Evolutionary conservation across 2,329 filamentous ascomycete genomes (phyloP).

Genomic region (Incumbomyces lentus): DNA sequence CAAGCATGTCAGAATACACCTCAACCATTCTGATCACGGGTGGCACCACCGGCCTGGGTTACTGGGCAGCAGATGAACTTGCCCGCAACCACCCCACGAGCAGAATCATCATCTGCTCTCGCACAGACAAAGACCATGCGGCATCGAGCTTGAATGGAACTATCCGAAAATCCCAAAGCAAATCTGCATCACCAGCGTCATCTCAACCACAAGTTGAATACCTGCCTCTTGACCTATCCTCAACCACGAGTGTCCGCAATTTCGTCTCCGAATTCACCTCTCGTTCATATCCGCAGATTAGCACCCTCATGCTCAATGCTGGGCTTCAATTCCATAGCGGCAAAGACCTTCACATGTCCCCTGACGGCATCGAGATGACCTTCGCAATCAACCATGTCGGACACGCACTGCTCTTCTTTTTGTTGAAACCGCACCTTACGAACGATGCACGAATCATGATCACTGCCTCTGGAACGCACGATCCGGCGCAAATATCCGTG

Average conservation of each 20-base stretch:
- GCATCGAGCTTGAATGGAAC: constrained; percentile 35
- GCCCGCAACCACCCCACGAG: constrained; percentile 32
- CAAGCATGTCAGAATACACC: constrained; percentile 13
- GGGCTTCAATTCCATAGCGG: constrained; percentile 34
- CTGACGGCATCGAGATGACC: constrained; percentile 37
- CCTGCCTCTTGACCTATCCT: constrained; percentile 36
- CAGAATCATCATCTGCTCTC: constrained; percentile 35
- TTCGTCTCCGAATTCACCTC: constrained; percentile 31
- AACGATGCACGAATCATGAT: constrained; percentile 35
- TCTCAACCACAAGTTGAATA: constrained; percentile 33
- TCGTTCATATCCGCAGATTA: constrained; percentile 32
- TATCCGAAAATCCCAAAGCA: constrained; percentile 14
- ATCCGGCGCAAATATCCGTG: constrained; percentile 34
- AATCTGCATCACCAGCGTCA: neutral
- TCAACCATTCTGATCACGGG: constrained; percentile 34
- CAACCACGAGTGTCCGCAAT: constrained; percentile 29
- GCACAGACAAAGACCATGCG: constrained; percentile 33
- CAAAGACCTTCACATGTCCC: constrained; percentile 24
- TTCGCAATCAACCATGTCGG: constrained; percentile 44
- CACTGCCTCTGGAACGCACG: constrained; percentile 38
- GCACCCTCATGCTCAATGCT: constrained; percentile 40
- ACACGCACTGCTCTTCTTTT: constrained; percentile 41
- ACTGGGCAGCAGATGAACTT: constrained; percentile 31
- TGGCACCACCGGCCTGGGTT: constrained; percentile 37
- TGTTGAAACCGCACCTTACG: constrained; percentile 34